These are phyloP conservation scores for Peterozyma toletana DNA, from an alignment of 805 yeast species.

Conservation along the genomic window DNA sequence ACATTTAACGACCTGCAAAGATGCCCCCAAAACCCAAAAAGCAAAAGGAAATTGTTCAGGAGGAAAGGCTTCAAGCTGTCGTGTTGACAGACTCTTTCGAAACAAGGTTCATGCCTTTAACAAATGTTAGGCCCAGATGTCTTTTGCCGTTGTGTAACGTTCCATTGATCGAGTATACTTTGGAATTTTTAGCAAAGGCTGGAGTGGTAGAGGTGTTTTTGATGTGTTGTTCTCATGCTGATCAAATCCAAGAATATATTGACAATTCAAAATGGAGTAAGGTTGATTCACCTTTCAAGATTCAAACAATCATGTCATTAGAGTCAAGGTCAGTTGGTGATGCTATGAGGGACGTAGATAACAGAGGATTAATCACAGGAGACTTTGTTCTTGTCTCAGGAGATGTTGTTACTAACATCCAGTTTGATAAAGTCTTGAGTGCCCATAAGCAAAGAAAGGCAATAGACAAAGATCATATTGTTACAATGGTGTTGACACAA, in stretches of 20 bases:
- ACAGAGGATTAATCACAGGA: constrained; percentile 80
- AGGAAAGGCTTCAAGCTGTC: constrained; percentile 83
- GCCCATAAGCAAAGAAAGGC: constrained; percentile 67
- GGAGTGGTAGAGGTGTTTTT: constrained; percentile 86
- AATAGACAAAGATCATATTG: constrained; percentile 82
- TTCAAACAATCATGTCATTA: constrained; percentile 72
- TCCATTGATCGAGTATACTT: constrained; percentile 89
- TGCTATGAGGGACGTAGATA: constrained; percentile 93
- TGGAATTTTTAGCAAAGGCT: constrained; percentile 88
- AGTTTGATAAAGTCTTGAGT: constrained; percentile 63
- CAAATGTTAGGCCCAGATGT: constrained; percentile 83
- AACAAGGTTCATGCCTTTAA: constrained; percentile 87
- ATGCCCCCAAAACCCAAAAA: constrained; percentile 45
- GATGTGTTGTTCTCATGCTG: constrained; percentile 88
- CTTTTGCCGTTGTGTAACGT: constrained; percentile 86
- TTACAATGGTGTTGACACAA: constrained; percentile 87
- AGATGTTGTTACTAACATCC: constrained; percentile 91
- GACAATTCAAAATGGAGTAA: constrained; percentile 64
- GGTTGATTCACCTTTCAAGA: constrained; percentile 71
- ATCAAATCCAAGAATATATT: constrained; percentile 77
- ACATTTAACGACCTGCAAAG: no score
- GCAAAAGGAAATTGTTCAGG: constrained; percentile 53
- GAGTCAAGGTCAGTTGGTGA: constrained; percentile 94
- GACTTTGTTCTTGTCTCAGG: constrained; percentile 90
- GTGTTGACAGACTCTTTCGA: constrained; percentile 92